Base-by-base conservation (phyloP, 306 rosid genomes). In the Ceratonia siliqua region DNA sequence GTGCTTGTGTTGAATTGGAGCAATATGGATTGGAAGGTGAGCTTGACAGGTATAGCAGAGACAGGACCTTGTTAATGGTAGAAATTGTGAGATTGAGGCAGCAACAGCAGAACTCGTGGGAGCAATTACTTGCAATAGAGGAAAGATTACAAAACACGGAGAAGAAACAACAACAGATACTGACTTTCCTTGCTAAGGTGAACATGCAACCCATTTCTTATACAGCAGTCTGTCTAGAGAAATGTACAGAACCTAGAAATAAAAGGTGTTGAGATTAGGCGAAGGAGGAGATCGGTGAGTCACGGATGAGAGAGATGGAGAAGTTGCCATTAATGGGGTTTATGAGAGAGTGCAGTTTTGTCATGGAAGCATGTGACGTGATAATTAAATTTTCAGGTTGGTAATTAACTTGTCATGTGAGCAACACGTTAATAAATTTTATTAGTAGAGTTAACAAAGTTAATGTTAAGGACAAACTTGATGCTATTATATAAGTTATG, bases 11-110 rank as follows among this genome's bases (percentile, higher is more conserved):
- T 42, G 98, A 95, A 48, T 27, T 92, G 43, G 99, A 91, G 14
- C 85, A 95, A 64, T 95, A 72, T 46, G 97, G 99, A 4, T 43
- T 95, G 27, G 96, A 92, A 78, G 87, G 86, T 11, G 92, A 95
- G 57, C 65, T 92, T 20, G 89, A 89, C 8, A 81, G 89, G 68
- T 73, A 90, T 63, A 90, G 71, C 52, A 90, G 96, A 70, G 97
- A 92, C 56, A 81, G 88, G 15, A 63, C 72, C 7, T 79, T 89
- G 70, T 70, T 95, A 35, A 87, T 87, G 98, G 73, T 85, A 2
- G 97, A 95, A 46, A 75, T 92, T 32, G 87, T 85, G 59, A 85
- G 76, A 78, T 9, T 95, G 81, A 87, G 87, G 54, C 98, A 95
- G 63, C 96, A 87, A 17, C 99, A 92, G 25, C 83, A 83, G 71